Conservation (phyloP, 1,284 basidiomycete genomes). For the Phellopilus nigrolimitatus region DNA sequence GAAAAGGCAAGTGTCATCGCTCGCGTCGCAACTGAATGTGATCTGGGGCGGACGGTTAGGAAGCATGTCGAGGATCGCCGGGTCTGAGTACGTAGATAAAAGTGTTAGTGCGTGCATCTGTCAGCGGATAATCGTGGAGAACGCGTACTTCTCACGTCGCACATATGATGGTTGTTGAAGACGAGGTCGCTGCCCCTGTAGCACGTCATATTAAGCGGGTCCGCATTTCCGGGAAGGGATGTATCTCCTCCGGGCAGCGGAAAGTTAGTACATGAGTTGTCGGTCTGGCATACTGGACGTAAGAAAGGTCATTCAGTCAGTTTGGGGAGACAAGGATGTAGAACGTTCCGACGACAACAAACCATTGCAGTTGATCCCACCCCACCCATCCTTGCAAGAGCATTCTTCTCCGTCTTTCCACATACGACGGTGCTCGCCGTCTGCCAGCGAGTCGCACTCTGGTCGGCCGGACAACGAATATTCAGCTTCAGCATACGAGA, state of each 20-base stretch:
- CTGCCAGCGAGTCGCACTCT: conserved; percentile 90
- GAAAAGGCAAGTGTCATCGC: conserved; percentile 72
- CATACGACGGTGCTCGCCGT: conserved; percentile 80
- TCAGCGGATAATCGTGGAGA: not conserved
- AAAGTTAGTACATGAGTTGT: conserved; percentile 75
- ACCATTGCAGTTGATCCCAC: conserved; percentile 96
- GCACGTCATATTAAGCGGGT: conserved; percentile 78
- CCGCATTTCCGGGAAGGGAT: conserved; percentile 38
- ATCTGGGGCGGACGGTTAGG: conserved; percentile 89
- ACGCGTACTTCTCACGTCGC: conserved; percentile 88
- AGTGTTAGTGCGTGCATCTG: conserved; percentile 7
- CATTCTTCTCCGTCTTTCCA: conserved; percentile 75
- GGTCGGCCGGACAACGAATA: not conserved
- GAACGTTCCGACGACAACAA: conserved; percentile 27
- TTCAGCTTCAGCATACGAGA: not conserved
- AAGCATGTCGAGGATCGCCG: conserved; percentile 86
- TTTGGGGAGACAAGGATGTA: not conserved
- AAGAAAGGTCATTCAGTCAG: not conserved
- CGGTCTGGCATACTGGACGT: conserved; percentile 77
- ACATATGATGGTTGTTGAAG: conserved; percentile 93
- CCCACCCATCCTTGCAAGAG: conserved; percentile 91
- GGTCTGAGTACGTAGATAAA: conserved; percentile 46
- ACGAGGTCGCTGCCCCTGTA: conserved; percentile 90
- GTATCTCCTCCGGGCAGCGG: conserved; percentile 52
- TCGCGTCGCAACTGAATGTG: conserved; percentile 82